Evolutionary conservation across 1,284 basidiomycete genomes (phyloP), one percentile per base, ranked within the genome.

Genomic region (Cryptococcus maquisensis): DNA sequence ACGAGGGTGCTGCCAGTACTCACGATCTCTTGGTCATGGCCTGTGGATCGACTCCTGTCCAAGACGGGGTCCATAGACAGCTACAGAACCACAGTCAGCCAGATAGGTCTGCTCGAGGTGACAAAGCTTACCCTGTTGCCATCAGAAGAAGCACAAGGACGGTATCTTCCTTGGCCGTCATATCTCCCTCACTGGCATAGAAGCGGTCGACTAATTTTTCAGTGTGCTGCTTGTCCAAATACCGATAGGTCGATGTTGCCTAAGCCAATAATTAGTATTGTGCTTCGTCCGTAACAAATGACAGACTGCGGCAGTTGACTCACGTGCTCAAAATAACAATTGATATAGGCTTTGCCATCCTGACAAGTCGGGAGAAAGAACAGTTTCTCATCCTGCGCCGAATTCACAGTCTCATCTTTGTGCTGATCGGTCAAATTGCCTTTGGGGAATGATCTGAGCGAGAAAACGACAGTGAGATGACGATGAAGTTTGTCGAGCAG

Each of bases 41-140:
- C 13, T 49, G 47, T n/a, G 47, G 38, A 9, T 49, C 47, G 4
- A 28, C 47, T n/a, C 47, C 47, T n/a, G 47, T 49, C 47, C 47
- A 49, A 2, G 47, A 49, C n/a, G 47, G 47, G n/a, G 47, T 49
- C 47, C 47, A 49, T 6, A 49, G 47, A 13, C 47, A 49, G 13
- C 47, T 49, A 21, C 16, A 35, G 15, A 7, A 20, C 24, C 26
- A 21, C 9, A 44, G 20, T 40, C 20, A 21, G 16, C 20, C 6
- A 44, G 42, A 44, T 44, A 15, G n/a, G 2, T n/a, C 15, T 3
- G 16, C 20, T 40, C 32, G 15, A 48, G 35, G 13, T 15, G 10
- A 48, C 36, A 16, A n/a, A 15, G 40, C 47, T n/a, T 20, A 49
- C 47, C 47, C 47, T 5, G 23, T 49, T 12, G 47, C 47, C 47